Evolutionary conservation across 306 rosid genomes (phyloP), one percentile per base, ranked within the genome.

Genomic region (Rosa rugosa): DNA sequence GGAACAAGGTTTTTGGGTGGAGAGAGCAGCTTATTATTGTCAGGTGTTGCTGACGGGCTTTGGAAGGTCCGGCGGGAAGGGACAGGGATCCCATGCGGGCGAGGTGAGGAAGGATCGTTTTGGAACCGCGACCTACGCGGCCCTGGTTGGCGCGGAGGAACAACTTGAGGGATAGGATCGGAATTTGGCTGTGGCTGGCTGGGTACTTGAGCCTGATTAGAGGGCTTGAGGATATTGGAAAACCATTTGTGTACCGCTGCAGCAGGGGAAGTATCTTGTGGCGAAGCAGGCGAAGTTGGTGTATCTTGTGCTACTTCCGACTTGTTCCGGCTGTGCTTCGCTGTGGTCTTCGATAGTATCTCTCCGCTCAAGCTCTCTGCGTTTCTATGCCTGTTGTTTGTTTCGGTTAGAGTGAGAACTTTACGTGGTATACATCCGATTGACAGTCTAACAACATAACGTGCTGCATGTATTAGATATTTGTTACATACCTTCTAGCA

Each of bases 311-410:
- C 5, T 16, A 57, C 42, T 22, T 90, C 90, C 4, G 98, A 91
- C 67, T 78, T 88, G 90, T 80, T 91, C 71, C 92, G 88, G 11
- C 79, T 75, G 83, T 89, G 97, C 62, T 54, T 42, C 5, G 50
- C 85, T 1, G 84, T 89, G 46, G 97, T 83, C 68, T 85, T 94
- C 0, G 90, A 80, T 5, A 94, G 83, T 77, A 94, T 90, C 51
- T 94, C 96, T 12, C 94, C 88, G 38, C 96, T 90, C 63, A 94
- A 83, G 75, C 88, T 86, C 79, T 89, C 96, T 79, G n/a, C 78
- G 10, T 86, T 75, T 42, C 90, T 81, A 56, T 72, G 16, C 62
- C 98, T 87, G 76, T 60, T 23, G 0, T 73, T 11, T 34, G 41
- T 17, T 4, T 7, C 5, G n/a, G 25, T 77, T 23, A 27, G 22